Evolutionary conservation across 768 basidiomycete species (phyloP), one percentile per base, ranked within the genome.

Genomic region (Polyporus arcularius): DNA sequence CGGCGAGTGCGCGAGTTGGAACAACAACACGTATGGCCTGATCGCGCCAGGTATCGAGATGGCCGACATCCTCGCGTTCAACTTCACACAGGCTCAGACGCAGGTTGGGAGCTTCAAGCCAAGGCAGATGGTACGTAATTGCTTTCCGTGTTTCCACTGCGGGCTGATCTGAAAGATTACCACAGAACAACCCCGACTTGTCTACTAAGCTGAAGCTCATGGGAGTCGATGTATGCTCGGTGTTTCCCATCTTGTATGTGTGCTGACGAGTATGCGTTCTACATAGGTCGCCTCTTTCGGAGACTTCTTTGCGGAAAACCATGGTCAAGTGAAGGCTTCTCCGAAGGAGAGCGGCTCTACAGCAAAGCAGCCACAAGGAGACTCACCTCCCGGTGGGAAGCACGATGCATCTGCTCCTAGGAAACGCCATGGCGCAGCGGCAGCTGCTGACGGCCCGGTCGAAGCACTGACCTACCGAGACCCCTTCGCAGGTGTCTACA

Each of bases 11-110:
- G 88, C 88, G 1, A 79, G 77, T 50, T 91, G 87, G 87, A 77
- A 74, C 54, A 82, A 79, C 2, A 83, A 87, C 42, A 84, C 80
- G n/a, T 90, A 88, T 65, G 89, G 89, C 3, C 75, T 92, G 10
- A 88, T 90, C 66, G 88, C 82, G 2, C 89, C 89, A n/a, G 88
- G 89, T 42, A 79, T 83, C 46, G 85, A 87, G 70, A 90, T 90
- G 89, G 89, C 89, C 21, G 85, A 88, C 62, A 84, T 90, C 58
- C 76, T 92, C 1, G 76, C 88, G 1, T 89, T 87, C 77, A 92
- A 92, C 72, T 73, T 92, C 8, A 85, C 85, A 21, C 80, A 85
- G 72, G 79, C 79, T 0, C 67, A 79, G 52, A 82, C 80, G 3
- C 69, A 63, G 2, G 62, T 73, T 1, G 80, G 80, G 18, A 68